phyloP scores from a whole-genome alignment of 768 basidiomycete species.

The Agaricus bisporus region DNA sequence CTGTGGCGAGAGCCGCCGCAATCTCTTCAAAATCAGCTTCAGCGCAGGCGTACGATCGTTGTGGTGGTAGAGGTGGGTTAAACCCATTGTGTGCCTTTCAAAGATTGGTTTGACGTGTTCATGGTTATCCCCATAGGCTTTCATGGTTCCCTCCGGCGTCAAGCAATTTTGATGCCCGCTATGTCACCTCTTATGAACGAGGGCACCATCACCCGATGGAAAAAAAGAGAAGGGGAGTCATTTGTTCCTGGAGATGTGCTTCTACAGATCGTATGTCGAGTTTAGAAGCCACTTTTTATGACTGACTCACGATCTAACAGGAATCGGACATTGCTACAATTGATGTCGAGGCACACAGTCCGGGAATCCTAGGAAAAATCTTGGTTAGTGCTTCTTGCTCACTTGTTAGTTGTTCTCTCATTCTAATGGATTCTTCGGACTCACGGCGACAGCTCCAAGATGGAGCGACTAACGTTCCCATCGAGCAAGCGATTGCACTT shows the following conservation, averaged over 20 bases:
- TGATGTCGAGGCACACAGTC: slow-evolving; percentile 97
- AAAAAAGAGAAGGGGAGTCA: slow-evolving; percentile 76
- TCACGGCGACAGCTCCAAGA: slow-evolving; percentile 34
- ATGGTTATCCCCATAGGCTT: slow-evolving; percentile 5
- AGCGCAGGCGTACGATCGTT: slow-evolving; percentile 4
- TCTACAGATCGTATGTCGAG: slow-evolving; percentile 72
- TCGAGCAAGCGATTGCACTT: slow-evolving; percentile 87
- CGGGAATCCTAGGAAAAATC: slow-evolving; percentile 92
- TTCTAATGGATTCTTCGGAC: not conserved
- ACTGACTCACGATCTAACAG: slow-evolving; percentile 29
- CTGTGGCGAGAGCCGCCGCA: slow-evolving; percentile 3
- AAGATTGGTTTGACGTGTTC: not conserved
- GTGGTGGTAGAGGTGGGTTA: not conserved
- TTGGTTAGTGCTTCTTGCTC: slow-evolving; percentile 45
- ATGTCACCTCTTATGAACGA: slow-evolving; percentile 98
- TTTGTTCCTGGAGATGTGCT: slow-evolving; percentile 82
- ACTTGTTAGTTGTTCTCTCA: slow-evolving; percentile 42
- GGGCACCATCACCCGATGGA: slow-evolving; percentile 88
- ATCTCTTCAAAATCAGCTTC: not conserved
- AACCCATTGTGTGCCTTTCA: not conserved
- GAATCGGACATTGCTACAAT: slow-evolving; percentile 96
- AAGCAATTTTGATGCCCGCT: slow-evolving; percentile 66
- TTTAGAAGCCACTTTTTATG: not conserved
- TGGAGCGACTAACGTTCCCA: slow-evolving; percentile 77
- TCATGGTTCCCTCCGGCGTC: slow-evolving; percentile 12